phyloP scores from a whole-genome alignment of 2,329 filamentous ascomycete genomes.

The Tolypocladium inflatum region DNA sequence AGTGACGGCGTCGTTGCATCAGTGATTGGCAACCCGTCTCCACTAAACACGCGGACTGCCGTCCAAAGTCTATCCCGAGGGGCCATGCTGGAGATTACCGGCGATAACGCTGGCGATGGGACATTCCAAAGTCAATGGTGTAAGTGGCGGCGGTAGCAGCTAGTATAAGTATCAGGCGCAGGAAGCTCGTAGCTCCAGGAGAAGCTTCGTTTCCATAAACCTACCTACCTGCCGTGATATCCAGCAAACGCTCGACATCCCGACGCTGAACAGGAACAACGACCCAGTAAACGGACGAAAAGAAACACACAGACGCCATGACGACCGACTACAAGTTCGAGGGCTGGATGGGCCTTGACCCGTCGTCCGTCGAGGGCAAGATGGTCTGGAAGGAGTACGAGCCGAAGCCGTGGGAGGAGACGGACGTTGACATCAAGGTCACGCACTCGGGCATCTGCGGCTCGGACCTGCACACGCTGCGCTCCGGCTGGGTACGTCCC shows the following conservation, averaged over 20 bases:
- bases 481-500: conserved; percentile 38
- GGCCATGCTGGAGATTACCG: not conserved
- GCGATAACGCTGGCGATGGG: not conserved
- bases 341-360: conserved; percentile 38
- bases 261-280: not conserved
- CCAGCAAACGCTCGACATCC: not conserved
- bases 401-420: conserved; percentile 58
- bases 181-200: not conserved
- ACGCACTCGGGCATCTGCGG: conserved; percentile 60
- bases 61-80: not conserved
- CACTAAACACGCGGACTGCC: not conserved
- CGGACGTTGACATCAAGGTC: conserved; percentile 55
- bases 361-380: conserved; percentile 34
- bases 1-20: not conserved
- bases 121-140: too few species aligned
- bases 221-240: not conserved
- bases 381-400: conserved; percentile 47
- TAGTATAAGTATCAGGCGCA: not conserved
- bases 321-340: conserved; percentile 35
- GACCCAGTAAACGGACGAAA: not conserved
- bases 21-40: not conserved
- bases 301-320: conserved; percentile 9
- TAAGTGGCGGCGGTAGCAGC: not conserved
- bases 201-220: not conserved
- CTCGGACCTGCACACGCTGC: conserved; percentile 49